A percentile compares a stretch with the other conserved stretches of the same genome.
phyloP scores from a whole-genome alignment of 78 protist species.

The Chrysochromulina parva region DNA sequence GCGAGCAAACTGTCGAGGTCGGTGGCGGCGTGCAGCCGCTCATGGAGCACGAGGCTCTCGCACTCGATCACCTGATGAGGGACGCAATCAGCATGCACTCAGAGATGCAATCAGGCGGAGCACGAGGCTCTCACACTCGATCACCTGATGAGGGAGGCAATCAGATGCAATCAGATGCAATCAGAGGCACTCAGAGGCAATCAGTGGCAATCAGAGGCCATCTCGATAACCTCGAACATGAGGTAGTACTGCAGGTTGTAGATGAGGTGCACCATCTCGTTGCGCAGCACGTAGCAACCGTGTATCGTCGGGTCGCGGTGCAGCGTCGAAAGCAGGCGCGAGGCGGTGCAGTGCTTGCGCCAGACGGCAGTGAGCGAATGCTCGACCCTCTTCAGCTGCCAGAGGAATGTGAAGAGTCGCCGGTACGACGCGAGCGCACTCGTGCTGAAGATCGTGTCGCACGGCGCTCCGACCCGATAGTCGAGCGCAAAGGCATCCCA shows the following conservation, averaged over 20 bases:
- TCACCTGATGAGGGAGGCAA: background rate
- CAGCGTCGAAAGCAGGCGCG: background rate
- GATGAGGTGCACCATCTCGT: conserved; percentile 29
- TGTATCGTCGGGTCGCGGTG: background rate
- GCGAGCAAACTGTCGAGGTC: background rate
- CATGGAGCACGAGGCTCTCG: background rate
- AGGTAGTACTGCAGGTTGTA: conserved; percentile 32
- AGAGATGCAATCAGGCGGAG: background rate
- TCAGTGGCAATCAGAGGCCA: too few relatives aligned
- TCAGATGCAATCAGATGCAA: background rate
- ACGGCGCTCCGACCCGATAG: conserved; percentile 58
- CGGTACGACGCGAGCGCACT: background rate
- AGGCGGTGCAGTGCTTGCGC: background rate
- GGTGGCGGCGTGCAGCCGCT: background rate
- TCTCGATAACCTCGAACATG: conserved; percentile 37
- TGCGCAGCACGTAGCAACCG: background rate
- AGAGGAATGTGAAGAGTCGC: background rate
- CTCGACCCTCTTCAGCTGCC: conserved; percentile 2
- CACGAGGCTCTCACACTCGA: background rate
- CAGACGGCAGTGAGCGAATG: background rate
- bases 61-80: too few relatives aligned
- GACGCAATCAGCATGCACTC: too few relatives aligned
- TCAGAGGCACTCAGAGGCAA: background rate
- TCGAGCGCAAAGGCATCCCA: conserved; percentile 81
- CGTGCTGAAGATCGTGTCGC: conserved; percentile 44